Base-by-base conservation (phyloP, 306 rosid genomes). In the Vigna reflexopilosa region DNA sequence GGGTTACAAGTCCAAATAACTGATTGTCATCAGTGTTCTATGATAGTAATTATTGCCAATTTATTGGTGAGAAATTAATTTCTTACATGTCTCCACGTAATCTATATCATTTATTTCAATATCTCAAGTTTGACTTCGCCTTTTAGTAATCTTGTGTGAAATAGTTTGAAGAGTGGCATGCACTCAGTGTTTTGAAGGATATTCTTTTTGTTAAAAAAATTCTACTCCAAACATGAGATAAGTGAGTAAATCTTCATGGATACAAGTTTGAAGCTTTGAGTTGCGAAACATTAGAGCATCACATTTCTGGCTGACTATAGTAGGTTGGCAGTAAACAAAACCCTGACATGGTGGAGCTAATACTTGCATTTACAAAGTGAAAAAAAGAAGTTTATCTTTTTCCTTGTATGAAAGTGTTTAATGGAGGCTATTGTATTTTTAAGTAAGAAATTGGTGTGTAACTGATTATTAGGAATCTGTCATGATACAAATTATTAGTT, bases 41-140 rank as follows among this genome's bases (percentile, higher is more conserved):
- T 49, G 10, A 15, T 59, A 67, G 15, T 20, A 38, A 24, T 34
- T 52, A 50, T 48, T 64, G 32, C 48, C 32, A 32, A 47, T 55
- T 42, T 48, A 19, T 48, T 58, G 42, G 68, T 34, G 76, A 57
- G 77, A 79, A 70, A 15, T 77, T n/a, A 74, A 73, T 44, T n/a
- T 59, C 8, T 62, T 50, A 76, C 14, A 54, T 58, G 58, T 55
- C 11, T 28, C 54, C 45, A 28, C 65, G 38, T 40, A n/a, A 24
- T 67, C 75, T 16, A n/a, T 67, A 47, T 67, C 30, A 75, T 22
- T 51, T 17, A 22, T 65, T 38, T 65, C 16, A 38, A 38, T 38
- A 20, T 42, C 61, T 75, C 49, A 49, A 62, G 50, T 36, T 28
- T 75, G 70, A 48, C 47, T 50, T 36, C 61, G 12, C 22, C 14